Evolutionary conservation across 129 eudicot species (phyloP), one percentile per base, ranked within the genome.

Genomic region (Saussurea involucrata): DNA sequence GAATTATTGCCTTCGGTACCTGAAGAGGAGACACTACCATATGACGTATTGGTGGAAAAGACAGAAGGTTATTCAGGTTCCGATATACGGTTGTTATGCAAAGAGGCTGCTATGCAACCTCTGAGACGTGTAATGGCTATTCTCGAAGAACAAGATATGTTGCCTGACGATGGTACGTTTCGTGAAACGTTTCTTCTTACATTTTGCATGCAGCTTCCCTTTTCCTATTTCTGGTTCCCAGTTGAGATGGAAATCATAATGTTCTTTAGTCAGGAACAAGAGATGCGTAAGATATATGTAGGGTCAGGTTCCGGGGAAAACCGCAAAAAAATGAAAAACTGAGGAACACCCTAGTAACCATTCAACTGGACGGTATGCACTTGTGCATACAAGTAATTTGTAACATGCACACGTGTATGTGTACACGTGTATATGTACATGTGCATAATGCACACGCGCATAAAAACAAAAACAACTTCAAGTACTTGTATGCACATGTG

Each of bases 81-180:
- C 8, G 99, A 95, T 83, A 90, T 95, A 70, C 89, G 99, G 40
- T 68, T 95, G 72, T 79, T 95, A 31, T 95, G 99, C 87, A 95
- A 95, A 82, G 99, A 95, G 85, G 94, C 97, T 61, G 99, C 99
- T 37, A 95, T 95, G 99, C 99, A 95, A 85, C 99, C 99, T 29
- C 74, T 95, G 21, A 78, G 99, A 72, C 99, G 99, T 31, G 75
- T 95, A 78, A 89, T 95, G 97, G 80, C 92, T 12, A 32, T 49
- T 44, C 90, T 95, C 13, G 99, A 95, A 82, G 69, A 85, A 73
- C 86, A 85, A 68, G 96, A 95, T 75, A 69, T 80, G 32, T 88
- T 87, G 85, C 99, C 96, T 29, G 96, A 92, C 63, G 95, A 92
- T 67, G 99, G 99, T 95, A 88, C 28, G 91, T 46, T 63, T 22